Conservation (phyloP, 345 rosid species). For the Mangifera indica region DNA sequence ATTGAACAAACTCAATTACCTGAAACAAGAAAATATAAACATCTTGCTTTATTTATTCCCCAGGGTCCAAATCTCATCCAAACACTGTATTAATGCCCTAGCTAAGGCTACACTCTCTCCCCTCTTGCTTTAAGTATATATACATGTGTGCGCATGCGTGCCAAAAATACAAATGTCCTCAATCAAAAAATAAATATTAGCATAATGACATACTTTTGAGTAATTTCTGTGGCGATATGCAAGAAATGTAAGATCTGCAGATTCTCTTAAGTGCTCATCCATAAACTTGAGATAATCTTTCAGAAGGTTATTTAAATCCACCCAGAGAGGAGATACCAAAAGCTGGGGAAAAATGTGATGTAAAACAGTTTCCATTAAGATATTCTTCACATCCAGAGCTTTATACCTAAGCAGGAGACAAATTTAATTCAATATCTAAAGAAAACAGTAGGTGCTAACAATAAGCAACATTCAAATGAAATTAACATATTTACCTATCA, state of each 20-base stretch:
- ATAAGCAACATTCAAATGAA: not conserved
- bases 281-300: slow-evolving; percentile 91
- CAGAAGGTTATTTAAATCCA: slow-evolving; percentile 62
- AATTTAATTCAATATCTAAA: slow-evolving; percentile 16
- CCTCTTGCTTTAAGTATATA: no score
- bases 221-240: slow-evolving; percentile 97
- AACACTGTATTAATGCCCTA: not conserved
- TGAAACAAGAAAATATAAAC: slow-evolving; percentile 36
- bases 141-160: no score
- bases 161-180: not conserved
- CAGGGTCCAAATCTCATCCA: not conserved
- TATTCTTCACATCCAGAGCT: slow-evolving; percentile 94
- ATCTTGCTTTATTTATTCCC: slow-evolving; percentile 2
- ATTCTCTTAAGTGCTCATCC: slow-evolving; percentile 98
- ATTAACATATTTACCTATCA: slow-evolving; percentile 59
- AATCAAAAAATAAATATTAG: not conserved
- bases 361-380: slow-evolving; percentile 84
- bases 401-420: slow-evolving; percentile 59
- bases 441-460: not conserved
- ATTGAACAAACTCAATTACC: slow-evolving; percentile 96
- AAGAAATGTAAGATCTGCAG: slow-evolving; percentile 94
- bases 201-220: slow-evolving; percentile 59
- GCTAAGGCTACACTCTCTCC: not conserved
- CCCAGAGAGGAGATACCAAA: slow-evolving; percentile 82
- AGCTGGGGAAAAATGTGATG: slow-evolving; percentile 88